Conservation (phyloP, 805 yeast genomes). For the Lachancea sp. region DNA sequence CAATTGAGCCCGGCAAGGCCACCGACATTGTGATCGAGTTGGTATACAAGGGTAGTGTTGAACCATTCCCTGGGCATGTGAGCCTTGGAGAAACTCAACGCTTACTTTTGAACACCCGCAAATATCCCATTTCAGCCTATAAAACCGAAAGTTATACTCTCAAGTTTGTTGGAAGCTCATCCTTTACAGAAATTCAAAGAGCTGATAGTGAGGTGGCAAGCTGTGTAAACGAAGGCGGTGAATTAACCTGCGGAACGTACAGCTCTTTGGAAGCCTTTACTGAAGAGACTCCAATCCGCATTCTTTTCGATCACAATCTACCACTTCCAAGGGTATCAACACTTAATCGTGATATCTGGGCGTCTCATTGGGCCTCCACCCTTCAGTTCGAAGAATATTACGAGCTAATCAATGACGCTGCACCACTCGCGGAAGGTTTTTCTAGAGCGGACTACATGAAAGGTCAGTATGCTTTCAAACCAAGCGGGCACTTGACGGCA, state of each 20-base stretch:
- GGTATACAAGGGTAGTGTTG: constrained; percentile 41
- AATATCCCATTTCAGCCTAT: constrained; percentile 58
- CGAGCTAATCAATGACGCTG: constrained; percentile 71
- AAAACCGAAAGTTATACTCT: constrained; percentile 48
- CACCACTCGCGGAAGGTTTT: constrained; percentile 62
- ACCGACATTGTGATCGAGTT: constrained; percentile 44
- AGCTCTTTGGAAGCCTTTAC: constrained; percentile 41
- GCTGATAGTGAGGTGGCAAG: constrained; percentile 27
- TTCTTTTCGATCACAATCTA: constrained; percentile 56
- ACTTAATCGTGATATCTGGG: constrained; percentile 74
- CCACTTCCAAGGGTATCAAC: constrained; percentile 59
- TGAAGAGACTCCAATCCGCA: constrained; percentile 38
- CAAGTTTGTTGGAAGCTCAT: constrained; percentile 27
- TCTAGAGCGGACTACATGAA: constrained; percentile 73
- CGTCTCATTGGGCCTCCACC: constrained; percentile 75
- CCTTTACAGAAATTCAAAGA: constrained; percentile 16
- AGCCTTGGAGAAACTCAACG: constrained; percentile 56
- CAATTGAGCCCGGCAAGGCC: constrained; percentile 58
- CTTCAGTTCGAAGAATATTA: constrained; percentile 79
- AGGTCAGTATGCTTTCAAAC: constrained; percentile 42
- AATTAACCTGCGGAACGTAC: constrained; percentile 53
- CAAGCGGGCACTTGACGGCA: constrained; percentile 54
- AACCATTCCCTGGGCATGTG: constrained; percentile 61
- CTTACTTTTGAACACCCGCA: constrained; percentile 47
- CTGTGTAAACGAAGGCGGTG: constrained; percentile 36